Base-by-base conservation (phyloP, 768 basidiomycete species). In the Porphyrellus cyaneotinctus region DNA sequence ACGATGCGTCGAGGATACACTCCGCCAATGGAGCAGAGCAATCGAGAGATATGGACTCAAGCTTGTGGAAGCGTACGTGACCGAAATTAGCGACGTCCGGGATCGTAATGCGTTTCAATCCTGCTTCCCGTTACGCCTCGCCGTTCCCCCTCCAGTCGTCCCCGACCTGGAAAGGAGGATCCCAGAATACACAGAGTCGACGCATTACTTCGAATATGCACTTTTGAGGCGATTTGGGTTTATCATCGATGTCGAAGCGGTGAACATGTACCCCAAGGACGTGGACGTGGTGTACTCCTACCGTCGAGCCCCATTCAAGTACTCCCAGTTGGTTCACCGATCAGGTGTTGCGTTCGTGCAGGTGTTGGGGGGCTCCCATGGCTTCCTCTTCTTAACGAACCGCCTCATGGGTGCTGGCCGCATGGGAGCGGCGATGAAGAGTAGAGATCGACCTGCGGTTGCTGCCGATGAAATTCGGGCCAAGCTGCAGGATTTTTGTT, bases 321-420 rank as follows among this genome's bases (percentile, higher is more conserved):
- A 92, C 70, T 89, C 92, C 18, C 95, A 98, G 65, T 97, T 91
- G 66, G 88, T 97, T 28, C 95, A 97, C 64, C 83, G 85, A 44
- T 82, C 87, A 6, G 97, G 97, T 2, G 82, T 88, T 22, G 93
- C 91, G 10, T 92, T 97, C 64, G 84, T 93, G 10, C 93, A 97
- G 66, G 86, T 95, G 52, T 63, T 94, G 6, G 90, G 87, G 2
- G 90, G 85, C 2, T 68, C 77, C 4, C 76, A 86, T 49, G 93
- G 94, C 0, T 95, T 93, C 69, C 70, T 92, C 53, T 95, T 95
- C 76, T 75, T 93, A 59, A 94, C 89, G 49, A 97, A 97, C 66
- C 76, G 93, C 22, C 73, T 95, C 52, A 87, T 91, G 77, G 84
- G 80, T 4, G 78, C 84, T 13, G 84, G 86, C 43, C 74, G 85